Evolutionary conservation across 169 alveolate species (phyloP), one percentile per base, ranked within the genome.

Genomic region (Plasmodium knowlesi): DNA sequence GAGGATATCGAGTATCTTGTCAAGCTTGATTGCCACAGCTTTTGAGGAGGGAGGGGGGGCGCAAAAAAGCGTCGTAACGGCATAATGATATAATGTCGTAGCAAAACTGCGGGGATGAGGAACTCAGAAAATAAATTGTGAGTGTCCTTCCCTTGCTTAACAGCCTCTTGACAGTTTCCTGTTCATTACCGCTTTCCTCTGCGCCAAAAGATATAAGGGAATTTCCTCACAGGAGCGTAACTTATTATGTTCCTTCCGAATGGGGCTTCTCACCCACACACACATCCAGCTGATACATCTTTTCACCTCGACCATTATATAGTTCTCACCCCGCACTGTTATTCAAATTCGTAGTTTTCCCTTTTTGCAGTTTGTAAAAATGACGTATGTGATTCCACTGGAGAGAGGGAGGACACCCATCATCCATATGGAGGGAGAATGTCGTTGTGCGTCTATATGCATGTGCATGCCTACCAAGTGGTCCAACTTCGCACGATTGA

Each of bases 1-100:
- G 30, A 37, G 16, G 84, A 86, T 30, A 86, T 86, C 28, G 93
- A 86, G 12, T 86, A 86, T 46, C 80, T 86, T 22, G 93, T 86
- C 5, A 86, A 86, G 79, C 70, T 86, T 50, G 93, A 86, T 14
- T 19, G 53, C 61, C 61, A 39, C 46, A 37, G 37, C 28, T 34
- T 83, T 32, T 83, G 73, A 57, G 5, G 25, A 22, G 19, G 61
- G 0, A 1, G 61, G 19, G 61, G 0, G 1, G 3, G 1, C 39
- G 39, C 39, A 32, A 32, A 3, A 5, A 0, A 12, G 57, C 57
- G 19, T n/a, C 1, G 19, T 12, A 46, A 19, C 57, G 19, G 57
- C 9, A n/a, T n/a, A n/a, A n/a, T n/a, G n/a, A n/a, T n/a, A n/a
- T n/a, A n/a, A n/a, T n/a, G n/a, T n/a, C n/a, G 5, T 41, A 4